A percentile compares a stretch with the other conserved stretches of the same genome.
phyloP scores from a whole-genome alignment of 106 monocot genomes.

The Dioscorea zingiberensis region DNA sequence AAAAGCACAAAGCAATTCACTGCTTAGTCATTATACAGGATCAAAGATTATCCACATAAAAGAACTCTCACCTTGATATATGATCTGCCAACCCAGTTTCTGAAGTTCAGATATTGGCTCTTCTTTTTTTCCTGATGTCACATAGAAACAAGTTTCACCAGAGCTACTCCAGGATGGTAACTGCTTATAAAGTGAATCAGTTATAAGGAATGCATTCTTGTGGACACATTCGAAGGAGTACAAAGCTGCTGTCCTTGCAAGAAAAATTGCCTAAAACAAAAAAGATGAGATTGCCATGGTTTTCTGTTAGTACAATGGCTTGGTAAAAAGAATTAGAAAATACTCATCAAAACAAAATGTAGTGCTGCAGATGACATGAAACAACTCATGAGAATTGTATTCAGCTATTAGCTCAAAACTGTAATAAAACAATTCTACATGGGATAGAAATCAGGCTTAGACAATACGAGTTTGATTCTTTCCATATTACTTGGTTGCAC shows the following conservation, averaged over 20 bases:
- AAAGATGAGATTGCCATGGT: background rate
- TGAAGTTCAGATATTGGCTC: constrained; percentile 20
- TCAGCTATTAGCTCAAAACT: background rate
- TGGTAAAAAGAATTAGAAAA: background rate
- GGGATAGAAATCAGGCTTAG: background rate
- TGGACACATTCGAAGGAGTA: constrained; percentile 31
- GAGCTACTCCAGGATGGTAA: constrained; percentile 10
- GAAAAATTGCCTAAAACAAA: constrained; percentile 31
- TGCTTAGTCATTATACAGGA: background rate
- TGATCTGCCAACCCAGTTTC: constrained; percentile 29
- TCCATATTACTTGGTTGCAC: too few species aligned
- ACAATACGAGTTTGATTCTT: too few species aligned
- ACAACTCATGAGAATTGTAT: background rate
- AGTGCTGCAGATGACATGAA: background rate
- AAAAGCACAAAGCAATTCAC: background rate
- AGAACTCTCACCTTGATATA: constrained; percentile 28
- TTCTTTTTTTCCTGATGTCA: constrained; percentile 38
- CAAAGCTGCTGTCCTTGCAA: constrained; percentile 13
- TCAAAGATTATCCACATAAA: background rate
- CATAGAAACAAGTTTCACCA: constrained; percentile 33
- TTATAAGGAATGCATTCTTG: constrained; percentile 6
- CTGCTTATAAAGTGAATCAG: constrained; percentile 14
- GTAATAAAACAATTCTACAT: background rate
- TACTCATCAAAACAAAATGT: background rate
- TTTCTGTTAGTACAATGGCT: background rate